Conservation (phyloP, 805 yeast genomes). For the Schwanniomyces sp. region DNA sequence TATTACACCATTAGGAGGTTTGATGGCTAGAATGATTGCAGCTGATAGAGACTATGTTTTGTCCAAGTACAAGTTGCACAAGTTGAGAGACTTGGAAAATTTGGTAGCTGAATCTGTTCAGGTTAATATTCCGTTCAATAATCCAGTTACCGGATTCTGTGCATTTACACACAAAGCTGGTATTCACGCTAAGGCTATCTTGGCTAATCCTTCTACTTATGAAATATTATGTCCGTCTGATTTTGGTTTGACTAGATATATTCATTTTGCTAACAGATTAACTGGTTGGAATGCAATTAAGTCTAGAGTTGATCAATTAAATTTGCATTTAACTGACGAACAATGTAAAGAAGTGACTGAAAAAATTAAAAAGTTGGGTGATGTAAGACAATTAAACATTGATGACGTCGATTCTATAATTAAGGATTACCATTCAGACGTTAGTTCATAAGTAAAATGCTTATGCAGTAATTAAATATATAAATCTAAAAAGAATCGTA, state of each 20-base stretch:
- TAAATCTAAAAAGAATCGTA: too few relatives aligned
- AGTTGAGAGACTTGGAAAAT: conserved; percentile 92
- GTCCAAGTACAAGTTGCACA: conserved; percentile 91
- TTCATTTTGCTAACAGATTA: conserved; percentile 95
- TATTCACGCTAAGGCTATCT: conserved; percentile 97
- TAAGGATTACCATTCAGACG: conserved; percentile 84
- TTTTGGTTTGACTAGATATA: conserved; percentile 93
- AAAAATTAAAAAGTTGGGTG: conserved; percentile 93
- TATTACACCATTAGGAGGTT: conserved; percentile 94
- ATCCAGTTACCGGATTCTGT: conserved; percentile 98
- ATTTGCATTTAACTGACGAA: conserved; percentile 83
- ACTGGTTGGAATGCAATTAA: conserved; percentile 99
- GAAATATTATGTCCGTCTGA: conserved; percentile 94
- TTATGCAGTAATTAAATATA: too few relatives aligned
- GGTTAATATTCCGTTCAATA: conserved; percentile 96
- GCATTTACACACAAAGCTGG: conserved; percentile 99
- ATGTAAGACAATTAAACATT: conserved; percentile 88
- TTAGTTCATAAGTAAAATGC: not conserved
- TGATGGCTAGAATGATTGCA: conserved; percentile 99
- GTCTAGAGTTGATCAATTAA: conserved; percentile 95
- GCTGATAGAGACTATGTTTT: conserved; percentile 96
- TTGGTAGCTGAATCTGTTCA: conserved; percentile 97
- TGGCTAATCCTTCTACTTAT: conserved; percentile 98
- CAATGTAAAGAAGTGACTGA: conserved; percentile 94
- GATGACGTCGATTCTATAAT: conserved; percentile 98